phyloP scores from a whole-genome alignment of 129 eudicot species.

The Chrysanthemum makinoi region DNA sequence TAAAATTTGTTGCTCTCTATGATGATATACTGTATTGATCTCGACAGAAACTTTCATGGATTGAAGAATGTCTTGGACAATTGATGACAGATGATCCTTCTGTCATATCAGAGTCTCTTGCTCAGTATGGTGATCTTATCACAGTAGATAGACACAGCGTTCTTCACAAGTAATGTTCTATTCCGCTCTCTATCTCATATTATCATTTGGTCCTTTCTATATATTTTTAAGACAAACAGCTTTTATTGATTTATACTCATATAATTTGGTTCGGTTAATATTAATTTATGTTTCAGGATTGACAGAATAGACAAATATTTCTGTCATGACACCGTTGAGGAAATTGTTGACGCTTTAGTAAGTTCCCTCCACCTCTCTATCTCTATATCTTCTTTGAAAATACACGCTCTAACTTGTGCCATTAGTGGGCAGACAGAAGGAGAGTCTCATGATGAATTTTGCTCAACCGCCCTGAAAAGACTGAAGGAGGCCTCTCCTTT shows the following conservation, averaged over 20 bases:
- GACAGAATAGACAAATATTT: conserved; percentile 67
- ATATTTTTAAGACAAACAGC: background rate
- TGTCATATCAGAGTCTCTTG: conserved; percentile 71
- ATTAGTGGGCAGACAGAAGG: conserved; percentile 29
- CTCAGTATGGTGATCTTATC: conserved; percentile 84
- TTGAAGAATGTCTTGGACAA: conserved; percentile 80
- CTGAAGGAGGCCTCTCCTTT: conserved; percentile 81
- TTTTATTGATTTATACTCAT: background rate
- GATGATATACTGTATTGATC: conserved; percentile 14
- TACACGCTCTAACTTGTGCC: background rate
- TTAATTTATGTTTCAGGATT: conserved; percentile 57
- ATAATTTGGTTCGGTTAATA: background rate
- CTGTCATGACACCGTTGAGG: conserved; percentile 81
- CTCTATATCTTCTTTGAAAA: background rate
- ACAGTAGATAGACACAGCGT: conserved; percentile 53
- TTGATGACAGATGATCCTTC: conserved; percentile 81
- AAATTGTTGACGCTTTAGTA: conserved; percentile 83
- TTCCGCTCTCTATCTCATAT: background rate
- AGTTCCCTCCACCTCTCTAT: conserved; percentile 26
- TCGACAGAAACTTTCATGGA: conserved; percentile 68
- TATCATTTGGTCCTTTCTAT: too few relatives aligned
- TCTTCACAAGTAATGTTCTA: conserved; percentile 57
- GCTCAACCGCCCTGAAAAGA: conserved; percentile 50
- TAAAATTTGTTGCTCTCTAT: background rate
- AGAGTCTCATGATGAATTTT: conserved; percentile 50